A percentile compares a stretch with the other conserved stretches of the same genome.
Evolutionary conservation across 2,329 filamentous ascomycete genomes (phyloP).

Genomic region (Exophiala calicioides): DNA sequence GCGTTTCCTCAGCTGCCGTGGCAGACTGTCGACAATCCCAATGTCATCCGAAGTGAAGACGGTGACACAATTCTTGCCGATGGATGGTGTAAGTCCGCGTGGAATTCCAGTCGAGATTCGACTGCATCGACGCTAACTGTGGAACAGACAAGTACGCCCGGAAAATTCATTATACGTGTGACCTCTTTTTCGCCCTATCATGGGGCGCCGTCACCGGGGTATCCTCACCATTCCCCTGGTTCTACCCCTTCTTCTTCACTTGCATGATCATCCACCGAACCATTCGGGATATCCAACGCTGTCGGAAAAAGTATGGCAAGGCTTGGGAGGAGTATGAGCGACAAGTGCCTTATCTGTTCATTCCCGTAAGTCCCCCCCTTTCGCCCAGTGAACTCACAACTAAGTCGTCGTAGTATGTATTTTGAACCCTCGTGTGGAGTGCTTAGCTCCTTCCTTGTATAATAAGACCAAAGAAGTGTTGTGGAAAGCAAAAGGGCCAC

Average conservation of each 20-base stretch:
- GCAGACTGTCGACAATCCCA: conserved; percentile 78
- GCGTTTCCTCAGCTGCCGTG: conserved; percentile 91
- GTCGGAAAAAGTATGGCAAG: conserved; percentile 75
- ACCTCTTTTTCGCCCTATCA: conserved; percentile 72
- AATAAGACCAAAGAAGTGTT: too few relatives aligned
- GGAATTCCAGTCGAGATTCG: background rate
- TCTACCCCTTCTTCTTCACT: conserved; percentile 80
- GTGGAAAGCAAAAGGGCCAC: too few relatives aligned
- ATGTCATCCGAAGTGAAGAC: conserved; percentile 70
- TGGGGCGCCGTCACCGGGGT: conserved; percentile 86
- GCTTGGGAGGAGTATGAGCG: conserved; percentile 80
- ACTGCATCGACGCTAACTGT: conserved; percentile 30
- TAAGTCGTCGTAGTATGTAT: conserved; percentile 1
- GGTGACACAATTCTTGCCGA: conserved; percentile 78
- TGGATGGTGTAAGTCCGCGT: conserved; percentile 69
- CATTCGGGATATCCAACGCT: conserved; percentile 72
- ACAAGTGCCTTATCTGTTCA: conserved; percentile 79
- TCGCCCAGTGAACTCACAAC: background rate
- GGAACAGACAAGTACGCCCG: conserved; percentile 65
- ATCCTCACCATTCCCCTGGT: conserved; percentile 81
- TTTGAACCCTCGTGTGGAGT: background rate
- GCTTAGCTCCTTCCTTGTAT: background rate
- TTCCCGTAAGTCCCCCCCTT: conserved; percentile 58
- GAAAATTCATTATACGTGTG: conserved; percentile 80
- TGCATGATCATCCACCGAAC: conserved; percentile 80